These are phyloP conservation scores for Helianthus annuus DNA, from an alignment of 129 eudicot genomes.

Conservation along the genomic window DNA sequence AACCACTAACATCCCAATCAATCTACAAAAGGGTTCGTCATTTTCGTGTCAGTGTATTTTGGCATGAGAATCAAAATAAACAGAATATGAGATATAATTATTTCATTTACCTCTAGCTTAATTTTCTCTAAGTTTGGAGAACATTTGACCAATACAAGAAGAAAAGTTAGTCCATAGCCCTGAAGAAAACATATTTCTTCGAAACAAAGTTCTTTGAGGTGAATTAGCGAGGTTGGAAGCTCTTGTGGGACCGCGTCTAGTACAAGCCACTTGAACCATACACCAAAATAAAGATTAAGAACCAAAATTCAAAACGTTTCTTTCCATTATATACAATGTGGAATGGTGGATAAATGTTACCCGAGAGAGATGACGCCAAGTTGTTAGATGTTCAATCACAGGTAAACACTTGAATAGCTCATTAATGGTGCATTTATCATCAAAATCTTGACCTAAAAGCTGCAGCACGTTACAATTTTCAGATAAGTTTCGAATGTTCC, in stretches of 20 bases:
- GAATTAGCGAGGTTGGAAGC: conserved; percentile 13
- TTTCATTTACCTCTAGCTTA: conserved; percentile 5
- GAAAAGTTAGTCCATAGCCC: not conserved
- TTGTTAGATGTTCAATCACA: not conserved
- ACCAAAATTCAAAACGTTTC: not conserved
- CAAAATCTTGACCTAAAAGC: not conserved
- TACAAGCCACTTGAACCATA: conserved; percentile 9
- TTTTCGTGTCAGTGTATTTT: not conserved
- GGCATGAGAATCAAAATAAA: not conserved
- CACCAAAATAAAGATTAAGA: conserved; percentile 1
- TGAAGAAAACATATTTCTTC: not conserved
- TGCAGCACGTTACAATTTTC: not conserved
- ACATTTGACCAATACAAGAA: conserved; percentile 12
- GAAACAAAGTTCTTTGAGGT: conserved; percentile 17
- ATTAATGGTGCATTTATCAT: not conserved
- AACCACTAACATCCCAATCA: not conserved
- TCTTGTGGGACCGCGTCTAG: not conserved
- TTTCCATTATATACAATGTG: not conserved
- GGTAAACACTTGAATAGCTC: conserved; percentile 14
- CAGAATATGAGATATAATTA: not conserved
- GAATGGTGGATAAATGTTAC: not conserved
- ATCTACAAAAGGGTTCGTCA: not conserved
- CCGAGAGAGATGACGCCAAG: not conserved
- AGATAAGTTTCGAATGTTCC: not conserved
- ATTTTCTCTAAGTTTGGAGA: conserved; percentile 24